phyloP scores from a whole-genome alignment of 768 basidiomycete species.

The Dictyophora rubrovolvata region DNA sequence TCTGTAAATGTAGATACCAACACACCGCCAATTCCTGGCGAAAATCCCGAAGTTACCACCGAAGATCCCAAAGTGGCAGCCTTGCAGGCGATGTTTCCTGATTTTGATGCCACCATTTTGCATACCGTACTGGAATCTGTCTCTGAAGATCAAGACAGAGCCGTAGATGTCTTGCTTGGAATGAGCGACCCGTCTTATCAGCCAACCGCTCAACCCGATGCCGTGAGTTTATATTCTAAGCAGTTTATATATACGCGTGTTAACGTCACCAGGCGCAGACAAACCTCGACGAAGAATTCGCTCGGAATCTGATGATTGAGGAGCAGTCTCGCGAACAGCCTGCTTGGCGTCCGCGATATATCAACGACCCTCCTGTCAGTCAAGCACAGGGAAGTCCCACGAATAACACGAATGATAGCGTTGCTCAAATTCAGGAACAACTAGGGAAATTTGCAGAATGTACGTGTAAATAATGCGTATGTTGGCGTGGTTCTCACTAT shows the following conservation, averaged over 20 bases:
- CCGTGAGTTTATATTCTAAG: constrained; percentile 1
- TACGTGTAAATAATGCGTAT: constrained; percentile 26
- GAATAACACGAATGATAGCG: constrained; percentile 38
- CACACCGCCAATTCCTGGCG: not conserved
- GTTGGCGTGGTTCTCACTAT: not conserved
- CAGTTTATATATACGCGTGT: constrained; percentile 1
- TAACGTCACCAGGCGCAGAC: constrained; percentile 39
- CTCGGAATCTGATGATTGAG: constrained; percentile 59
- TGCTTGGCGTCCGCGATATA: constrained; percentile 13
- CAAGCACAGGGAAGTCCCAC: constrained; percentile 11
- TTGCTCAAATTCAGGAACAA: constrained; percentile 64
- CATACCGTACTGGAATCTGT: constrained; percentile 66
- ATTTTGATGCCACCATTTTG: constrained; percentile 68
- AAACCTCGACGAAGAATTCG: constrained; percentile 72
- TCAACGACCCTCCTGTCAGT: constrained; percentile 8
- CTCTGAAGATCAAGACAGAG: constrained; percentile 58
- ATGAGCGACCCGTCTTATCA: constrained; percentile 79
- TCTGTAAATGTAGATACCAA: not conserved
- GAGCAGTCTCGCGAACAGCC: constrained; percentile 27
- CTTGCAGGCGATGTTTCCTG: constrained; percentile 65
- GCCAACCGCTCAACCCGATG: constrained; percentile 2
- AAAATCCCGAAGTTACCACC: constrained; percentile 12
- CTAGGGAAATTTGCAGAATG: constrained; percentile 71
- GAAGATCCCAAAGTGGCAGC: constrained; percentile 41
- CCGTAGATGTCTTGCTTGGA: constrained; percentile 65